Conservation (phyloP, 257 asterid species). For the Scutellaria minor region DNA sequence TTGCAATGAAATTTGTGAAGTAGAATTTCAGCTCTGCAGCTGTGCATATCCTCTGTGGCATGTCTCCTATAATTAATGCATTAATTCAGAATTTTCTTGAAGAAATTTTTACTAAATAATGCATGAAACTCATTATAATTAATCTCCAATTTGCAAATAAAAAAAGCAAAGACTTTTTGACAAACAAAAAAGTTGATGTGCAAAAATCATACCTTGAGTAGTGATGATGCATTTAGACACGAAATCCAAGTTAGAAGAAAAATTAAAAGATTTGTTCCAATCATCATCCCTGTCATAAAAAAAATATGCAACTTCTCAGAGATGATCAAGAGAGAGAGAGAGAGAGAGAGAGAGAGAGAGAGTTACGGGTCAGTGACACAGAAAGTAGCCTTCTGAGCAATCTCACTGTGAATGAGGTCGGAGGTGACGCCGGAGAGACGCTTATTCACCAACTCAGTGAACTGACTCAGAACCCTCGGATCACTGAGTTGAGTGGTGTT, state of each 20-base stretch:
- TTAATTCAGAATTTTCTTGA: background rate
- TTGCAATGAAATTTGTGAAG: constrained; percentile 67
- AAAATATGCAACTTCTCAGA: background rate
- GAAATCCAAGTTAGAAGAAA: constrained; percentile 61
- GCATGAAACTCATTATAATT: background rate
- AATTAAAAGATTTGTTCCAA: constrained; percentile 80
- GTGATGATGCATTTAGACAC: constrained; percentile 58
- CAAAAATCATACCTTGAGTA: constrained; percentile 49
- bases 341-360: constrained; percentile 5
- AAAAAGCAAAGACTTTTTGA: background rate
- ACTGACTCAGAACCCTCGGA: constrained; percentile 39
- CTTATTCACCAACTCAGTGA: constrained; percentile 48
- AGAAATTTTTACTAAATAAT: no score
- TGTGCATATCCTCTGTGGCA: constrained; percentile 75
- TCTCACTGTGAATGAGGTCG: constrained; percentile 45
- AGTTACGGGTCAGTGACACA: constrained; percentile 70
- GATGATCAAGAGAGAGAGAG: background rate
- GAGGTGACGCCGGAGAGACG: constrained; percentile 56
- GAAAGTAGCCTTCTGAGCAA: constrained; percentile 54
- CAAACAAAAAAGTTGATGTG: background rate
- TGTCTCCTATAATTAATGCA: constrained; percentile 52
- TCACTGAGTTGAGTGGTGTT: constrained; percentile 43
- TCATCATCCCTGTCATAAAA: constrained; percentile 58
- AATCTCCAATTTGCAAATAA: background rate
- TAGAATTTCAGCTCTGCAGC: constrained; percentile 79